phyloP scores from a whole-genome alignment of 805 yeast genomes.

The Grigorovia yakushimaensis region DNA sequence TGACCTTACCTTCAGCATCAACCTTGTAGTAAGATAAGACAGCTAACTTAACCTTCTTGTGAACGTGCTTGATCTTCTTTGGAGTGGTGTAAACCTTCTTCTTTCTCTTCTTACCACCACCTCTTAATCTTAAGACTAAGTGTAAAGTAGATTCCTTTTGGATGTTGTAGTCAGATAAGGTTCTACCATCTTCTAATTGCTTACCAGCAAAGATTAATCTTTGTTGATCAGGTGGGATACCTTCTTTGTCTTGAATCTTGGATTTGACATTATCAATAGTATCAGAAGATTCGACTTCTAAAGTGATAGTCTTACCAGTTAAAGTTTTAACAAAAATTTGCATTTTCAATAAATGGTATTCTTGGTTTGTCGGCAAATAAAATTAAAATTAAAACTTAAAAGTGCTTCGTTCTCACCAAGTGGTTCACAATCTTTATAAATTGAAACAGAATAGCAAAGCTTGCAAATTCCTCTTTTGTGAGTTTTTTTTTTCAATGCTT shows the following conservation, averaged over 20 bases:
- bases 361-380: slow-evolving; percentile 45
- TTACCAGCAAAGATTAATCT: slow-evolving; percentile 96
- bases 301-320: slow-evolving; percentile 98
- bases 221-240: slow-evolving; percentile 97
- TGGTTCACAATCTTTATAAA: slow-evolving; percentile 1
- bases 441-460: background rate
- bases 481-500: no score
- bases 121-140: slow-evolving; percentile 95
- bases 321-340: slow-evolving; percentile 98
- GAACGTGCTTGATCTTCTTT: slow-evolving; percentile 99
- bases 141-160: slow-evolving; percentile 96
- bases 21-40: slow-evolving; percentile 99
- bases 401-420: slow-evolving; percentile 33
- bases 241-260: slow-evolving; percentile 95
- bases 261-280: slow-evolving; percentile 95
- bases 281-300: slow-evolving; percentile 96
- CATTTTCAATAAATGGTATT: slow-evolving; percentile 33
- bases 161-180: slow-evolving; percentile 94
- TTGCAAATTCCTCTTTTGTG: background rate
- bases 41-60: slow-evolving; percentile 98
- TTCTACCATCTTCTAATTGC: slow-evolving; percentile 94
- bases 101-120: slow-evolving; percentile 99
- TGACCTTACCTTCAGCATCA: slow-evolving; percentile 96
- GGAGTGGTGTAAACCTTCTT: slow-evolving; percentile 99
- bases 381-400: slow-evolving; percentile 3